phyloP scores from a whole-genome alignment of 352 stramenopile species.

The Pythium aquatile region DNA sequence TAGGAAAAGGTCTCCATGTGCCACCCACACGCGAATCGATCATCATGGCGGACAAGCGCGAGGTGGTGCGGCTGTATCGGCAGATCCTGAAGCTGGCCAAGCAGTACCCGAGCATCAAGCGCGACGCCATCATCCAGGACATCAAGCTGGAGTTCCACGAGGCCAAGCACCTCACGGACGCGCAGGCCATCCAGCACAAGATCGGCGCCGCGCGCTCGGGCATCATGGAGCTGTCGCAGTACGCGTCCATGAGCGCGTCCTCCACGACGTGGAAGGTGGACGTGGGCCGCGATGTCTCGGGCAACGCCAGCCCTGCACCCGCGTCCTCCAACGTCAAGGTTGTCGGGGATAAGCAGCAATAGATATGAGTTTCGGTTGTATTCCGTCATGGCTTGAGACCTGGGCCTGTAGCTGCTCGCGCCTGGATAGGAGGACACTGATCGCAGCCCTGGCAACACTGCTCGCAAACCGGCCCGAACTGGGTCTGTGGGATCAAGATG shows the following conservation, averaged over 20 bases:
- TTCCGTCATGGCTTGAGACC: neutral
- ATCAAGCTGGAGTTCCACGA: slow-evolving; percentile 86
- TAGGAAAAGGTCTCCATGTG: neutral
- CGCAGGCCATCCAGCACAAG: slow-evolving; percentile 61
- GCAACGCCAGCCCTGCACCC: neutral
- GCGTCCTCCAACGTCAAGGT: slow-evolving; percentile 36
- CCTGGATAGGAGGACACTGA: slow-evolving; percentile 30
- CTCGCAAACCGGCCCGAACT: slow-evolving; percentile 70
- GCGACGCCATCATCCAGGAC: slow-evolving; percentile 73
- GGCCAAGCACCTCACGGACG: slow-evolving; percentile 63
- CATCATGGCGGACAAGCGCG: slow-evolving; percentile 40
- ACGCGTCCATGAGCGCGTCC: slow-evolving; percentile 61
- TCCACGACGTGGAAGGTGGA: slow-evolving; percentile 69
- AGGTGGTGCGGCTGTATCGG: slow-evolving; percentile 79
- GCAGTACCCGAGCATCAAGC: slow-evolving; percentile 85
- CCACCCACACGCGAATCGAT: neutral
- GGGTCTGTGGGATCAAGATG: slow-evolving; percentile 76
- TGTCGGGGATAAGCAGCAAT: slow-evolving; percentile 34
- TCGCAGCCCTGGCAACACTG: slow-evolving; percentile 59
- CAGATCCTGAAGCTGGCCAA: slow-evolving; percentile 82
- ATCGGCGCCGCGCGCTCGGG: slow-evolving; percentile 61
- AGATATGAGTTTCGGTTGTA: slow-evolving; percentile 4
- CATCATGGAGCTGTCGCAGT: slow-evolving; percentile 77
- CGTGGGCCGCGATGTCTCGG: slow-evolving; percentile 47
- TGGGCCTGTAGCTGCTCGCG: too few relatives aligned